Conservation (phyloP, 2,329 filamentous ascomycete species). For the Knufia petricola region DNA sequence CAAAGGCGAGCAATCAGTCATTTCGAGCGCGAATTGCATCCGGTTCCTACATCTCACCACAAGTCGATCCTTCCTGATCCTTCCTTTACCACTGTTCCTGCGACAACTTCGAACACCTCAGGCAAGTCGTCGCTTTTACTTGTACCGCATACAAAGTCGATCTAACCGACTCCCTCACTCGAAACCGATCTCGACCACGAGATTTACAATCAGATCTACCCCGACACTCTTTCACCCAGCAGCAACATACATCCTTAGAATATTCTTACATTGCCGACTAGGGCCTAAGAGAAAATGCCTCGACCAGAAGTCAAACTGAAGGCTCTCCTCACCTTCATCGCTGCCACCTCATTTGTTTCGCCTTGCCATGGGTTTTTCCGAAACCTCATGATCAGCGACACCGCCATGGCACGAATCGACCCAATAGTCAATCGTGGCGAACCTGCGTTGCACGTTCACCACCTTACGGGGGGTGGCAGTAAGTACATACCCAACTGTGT, state of each 20-base stretch:
- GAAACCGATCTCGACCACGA: background rate
- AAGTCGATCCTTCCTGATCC: conserved; percentile 2
- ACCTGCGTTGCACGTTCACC: conserved; percentile 59
- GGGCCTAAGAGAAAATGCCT: background rate
- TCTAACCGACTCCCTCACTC: background rate
- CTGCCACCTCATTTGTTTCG: conserved; percentile 23
- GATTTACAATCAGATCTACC: background rate
- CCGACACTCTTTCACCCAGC: background rate
- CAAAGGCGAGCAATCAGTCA: too few relatives aligned
- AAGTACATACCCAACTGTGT: conserved; percentile 29
- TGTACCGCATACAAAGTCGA: background rate
- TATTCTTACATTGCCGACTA: too few relatives aligned
- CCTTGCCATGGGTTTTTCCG: conserved; percentile 70
- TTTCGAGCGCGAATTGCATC: background rate
- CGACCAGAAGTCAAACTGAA: conserved; percentile 3
- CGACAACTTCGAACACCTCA: background rate
- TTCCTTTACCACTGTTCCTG: background rate
- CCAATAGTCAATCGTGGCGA: conserved; percentile 58
- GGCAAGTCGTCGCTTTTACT: background rate
- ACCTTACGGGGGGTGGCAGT: conserved; percentile 68
- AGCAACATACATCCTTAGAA: background rate
- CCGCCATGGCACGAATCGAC: conserved; percentile 64
- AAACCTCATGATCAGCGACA: conserved; percentile 67
- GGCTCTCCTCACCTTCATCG: background rate
- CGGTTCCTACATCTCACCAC: background rate